Evolutionary conservation across 169 alveolate genomes (phyloP).

Genomic region (Neospora caninum): DNA sequence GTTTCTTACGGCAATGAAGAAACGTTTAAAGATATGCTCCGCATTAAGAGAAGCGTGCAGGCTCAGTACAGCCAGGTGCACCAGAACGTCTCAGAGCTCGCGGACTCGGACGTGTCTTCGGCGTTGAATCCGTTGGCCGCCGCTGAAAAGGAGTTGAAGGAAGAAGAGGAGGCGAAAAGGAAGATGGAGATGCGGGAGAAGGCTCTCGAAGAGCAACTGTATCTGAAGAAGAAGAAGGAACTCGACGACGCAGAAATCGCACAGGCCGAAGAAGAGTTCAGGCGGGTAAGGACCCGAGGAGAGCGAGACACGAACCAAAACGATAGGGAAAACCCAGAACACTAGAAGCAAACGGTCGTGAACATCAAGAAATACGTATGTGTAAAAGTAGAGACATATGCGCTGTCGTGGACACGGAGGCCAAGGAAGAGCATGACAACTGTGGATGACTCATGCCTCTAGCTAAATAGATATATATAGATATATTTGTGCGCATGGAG

Average conservation of each 20-base stretch:
- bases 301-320: not conserved
- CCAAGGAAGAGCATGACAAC: no score
- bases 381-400: no score
- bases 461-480: not conserved
- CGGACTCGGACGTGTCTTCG: not conserved
- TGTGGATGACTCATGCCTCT: no score
- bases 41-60: slow-evolving; percentile 59
- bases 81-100: slow-evolving; percentile 60
- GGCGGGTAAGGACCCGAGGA: not conserved
- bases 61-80: slow-evolving; percentile 64
- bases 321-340: no score
- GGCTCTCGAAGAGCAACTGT: slow-evolving; percentile 50
- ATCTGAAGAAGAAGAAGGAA: slow-evolving; percentile 48
- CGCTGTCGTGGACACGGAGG: no score
- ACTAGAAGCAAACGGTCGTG: no score
- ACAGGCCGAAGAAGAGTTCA: slow-evolving; percentile 42
- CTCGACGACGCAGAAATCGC: slow-evolving; percentile 45
- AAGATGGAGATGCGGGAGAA: slow-evolving; percentile 12
- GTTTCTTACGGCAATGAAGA: slow-evolving; percentile 92
- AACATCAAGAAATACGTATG: no score
- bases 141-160: slow-evolving; percentile 49
- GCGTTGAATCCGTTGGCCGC: slow-evolving; percentile 33
- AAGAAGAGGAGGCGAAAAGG: slow-evolving; percentile 16
- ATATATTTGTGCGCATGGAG: no score
- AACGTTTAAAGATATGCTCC: slow-evolving; percentile 89